A percentile compares a stretch with the other conserved stretches of the same genome.
These are phyloP conservation scores for Apiotrichum akiyoshidainum DNA, from an alignment of 1,284 basidiomycete genomes.

Conservation along the genomic window DNA sequence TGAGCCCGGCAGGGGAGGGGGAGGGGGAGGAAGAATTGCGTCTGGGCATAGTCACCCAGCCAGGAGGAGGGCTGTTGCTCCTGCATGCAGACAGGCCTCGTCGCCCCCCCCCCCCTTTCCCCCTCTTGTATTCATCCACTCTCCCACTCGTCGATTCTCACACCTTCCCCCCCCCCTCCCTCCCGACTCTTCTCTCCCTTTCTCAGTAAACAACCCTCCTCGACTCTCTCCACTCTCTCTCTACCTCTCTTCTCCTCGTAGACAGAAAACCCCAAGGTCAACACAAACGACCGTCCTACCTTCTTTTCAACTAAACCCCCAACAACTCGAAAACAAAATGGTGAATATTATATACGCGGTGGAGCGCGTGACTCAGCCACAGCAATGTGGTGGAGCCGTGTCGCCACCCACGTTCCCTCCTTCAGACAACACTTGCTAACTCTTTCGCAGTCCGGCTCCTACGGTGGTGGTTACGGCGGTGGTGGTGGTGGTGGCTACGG, in stretches of 20 bases:
- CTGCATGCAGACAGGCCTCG: no score
- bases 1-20: no score
- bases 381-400: background rate
- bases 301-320: conserved; percentile 2
- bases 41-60: no score
- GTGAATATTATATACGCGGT: conserved; percentile 3
- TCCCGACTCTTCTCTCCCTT: conserved; percentile 5
- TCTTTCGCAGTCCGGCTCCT: conserved; percentile 34
- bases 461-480: conserved; percentile 30
- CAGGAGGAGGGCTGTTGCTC: no score
- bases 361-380: background rate
- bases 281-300: conserved; percentile 5
- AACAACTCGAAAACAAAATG: conserved; percentile 16
- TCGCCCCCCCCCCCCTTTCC: background rate
- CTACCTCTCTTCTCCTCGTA: background rate
- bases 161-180: background rate
- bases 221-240: background rate
- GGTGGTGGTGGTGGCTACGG: conserved; percentile 41
- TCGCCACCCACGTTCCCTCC: conserved; percentile 5
- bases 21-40: no score
- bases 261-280: background rate
- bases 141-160: background rate
- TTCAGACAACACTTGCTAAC: background rate
- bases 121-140: background rate
- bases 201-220: background rate